phyloP scores from a whole-genome alignment of 805 yeast genomes.

The Candida ovalis region DNA sequence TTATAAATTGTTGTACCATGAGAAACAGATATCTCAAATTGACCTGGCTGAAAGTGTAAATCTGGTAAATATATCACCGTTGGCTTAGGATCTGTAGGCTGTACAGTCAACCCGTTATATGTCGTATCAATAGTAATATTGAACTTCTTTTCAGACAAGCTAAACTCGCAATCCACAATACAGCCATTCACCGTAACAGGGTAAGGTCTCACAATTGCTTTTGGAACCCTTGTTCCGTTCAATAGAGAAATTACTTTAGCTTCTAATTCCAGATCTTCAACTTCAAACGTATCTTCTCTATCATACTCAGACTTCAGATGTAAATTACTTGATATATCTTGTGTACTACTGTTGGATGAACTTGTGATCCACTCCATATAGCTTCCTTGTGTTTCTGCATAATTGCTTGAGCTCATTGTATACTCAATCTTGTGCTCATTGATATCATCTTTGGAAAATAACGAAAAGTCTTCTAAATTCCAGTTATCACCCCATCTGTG shows the following conservation, averaged over 20 bases:
- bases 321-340: not conserved
- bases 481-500: slow-evolving; percentile 89
- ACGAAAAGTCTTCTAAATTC: slow-evolving; percentile 92
- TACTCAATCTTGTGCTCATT: slow-evolving; percentile 13
- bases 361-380: slow-evolving; percentile 24
- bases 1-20: slow-evolving; percentile 48
- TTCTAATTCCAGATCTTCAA: slow-evolving; percentile 13
- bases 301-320: not conserved
- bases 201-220: slow-evolving; percentile 76
- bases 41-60: slow-evolving; percentile 60
- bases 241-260: slow-evolving; percentile 11
- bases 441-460: slow-evolving; percentile 69
- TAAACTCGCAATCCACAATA: slow-evolving; percentile 54
- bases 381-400: slow-evolving; percentile 15
- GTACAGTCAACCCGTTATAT: slow-evolving; percentile 7
- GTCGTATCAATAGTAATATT: slow-evolving; percentile 40
- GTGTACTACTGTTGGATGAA: slow-evolving; percentile 4
- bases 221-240: slow-evolving; percentile 67
- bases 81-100: slow-evolving; percentile 29
- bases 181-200: slow-evolving; percentile 62
- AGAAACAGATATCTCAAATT: slow-evolving; percentile 45
- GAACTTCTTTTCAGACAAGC: slow-evolving; percentile 45
- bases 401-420: slow-evolving; percentile 8
- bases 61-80: slow-evolving; percentile 68
- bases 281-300: slow-evolving; percentile 2